Conservation (phyloP, 805 yeast genomes). For the Nakazawaea wyomingensis region DNA sequence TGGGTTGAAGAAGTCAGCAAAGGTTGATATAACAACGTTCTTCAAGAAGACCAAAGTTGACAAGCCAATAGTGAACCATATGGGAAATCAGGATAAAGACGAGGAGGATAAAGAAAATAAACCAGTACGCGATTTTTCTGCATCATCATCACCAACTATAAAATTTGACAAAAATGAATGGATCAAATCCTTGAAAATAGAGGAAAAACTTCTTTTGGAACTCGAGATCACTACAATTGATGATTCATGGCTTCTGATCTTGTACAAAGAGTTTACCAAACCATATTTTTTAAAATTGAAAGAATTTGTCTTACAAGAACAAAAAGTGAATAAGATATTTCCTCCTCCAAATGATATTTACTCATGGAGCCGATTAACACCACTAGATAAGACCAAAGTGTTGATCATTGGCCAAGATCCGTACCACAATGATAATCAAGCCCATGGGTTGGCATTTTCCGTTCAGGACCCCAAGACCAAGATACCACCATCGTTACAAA, state of each 20-base stretch:
- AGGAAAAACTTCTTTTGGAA: constrained; percentile 45
- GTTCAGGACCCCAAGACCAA: constrained; percentile 75
- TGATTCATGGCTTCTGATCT: constrained; percentile 68
- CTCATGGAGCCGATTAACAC: constrained; percentile 88
- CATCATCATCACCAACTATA: not conserved
- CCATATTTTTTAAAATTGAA: constrained; percentile 80
- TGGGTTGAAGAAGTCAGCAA: not conserved
- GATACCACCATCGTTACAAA: constrained; percentile 83
- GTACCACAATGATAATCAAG: constrained; percentile 87
- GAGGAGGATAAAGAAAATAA: not conserved
- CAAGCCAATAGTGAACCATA: too few species aligned
- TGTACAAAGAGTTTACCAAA: constrained; percentile 70
- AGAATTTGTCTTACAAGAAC: constrained; percentile 48
- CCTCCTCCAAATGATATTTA: constrained; percentile 78
- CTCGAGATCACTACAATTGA: constrained; percentile 71
- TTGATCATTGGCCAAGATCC: constrained; percentile 95
- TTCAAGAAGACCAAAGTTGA: constrained; percentile 10
- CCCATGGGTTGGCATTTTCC: constrained; percentile 94
- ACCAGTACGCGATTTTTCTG: not conserved
- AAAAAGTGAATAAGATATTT: constrained; percentile 48
- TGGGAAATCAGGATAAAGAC: not conserved
- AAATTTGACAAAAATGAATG: constrained; percentile 47
- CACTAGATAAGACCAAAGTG: constrained; percentile 66
- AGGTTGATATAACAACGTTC: constrained; percentile 7
- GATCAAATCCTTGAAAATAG: constrained; percentile 42